phyloP scores from a whole-genome alignment of 495 filamentous ascomycete genomes.

The Rusavskia elegans region DNA sequence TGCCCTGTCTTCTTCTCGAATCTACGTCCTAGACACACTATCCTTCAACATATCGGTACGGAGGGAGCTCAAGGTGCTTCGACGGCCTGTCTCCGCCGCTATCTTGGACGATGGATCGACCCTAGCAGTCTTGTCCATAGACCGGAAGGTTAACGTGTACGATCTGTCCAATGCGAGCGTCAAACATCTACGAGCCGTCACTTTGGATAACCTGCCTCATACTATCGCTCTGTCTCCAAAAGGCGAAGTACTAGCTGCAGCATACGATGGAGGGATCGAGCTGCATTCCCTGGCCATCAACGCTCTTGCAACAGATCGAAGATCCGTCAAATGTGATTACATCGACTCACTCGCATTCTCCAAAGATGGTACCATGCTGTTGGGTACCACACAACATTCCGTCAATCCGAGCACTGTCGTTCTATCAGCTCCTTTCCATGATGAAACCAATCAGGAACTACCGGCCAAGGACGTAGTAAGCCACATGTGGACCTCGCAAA shows the following conservation, averaged over 20 bases:
- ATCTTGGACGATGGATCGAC: constrained; percentile 64
- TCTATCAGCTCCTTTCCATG: constrained; percentile 66
- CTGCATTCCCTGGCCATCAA: constrained; percentile 57
- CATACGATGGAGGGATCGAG: constrained; percentile 74
- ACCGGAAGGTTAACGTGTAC: constrained; percentile 73
- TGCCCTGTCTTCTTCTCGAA: constrained; percentile 73
- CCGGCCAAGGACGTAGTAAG: constrained; percentile 50
- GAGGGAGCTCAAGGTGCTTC: constrained; percentile 64
- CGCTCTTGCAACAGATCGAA: constrained; percentile 47
- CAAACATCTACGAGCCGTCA: constrained; percentile 49
- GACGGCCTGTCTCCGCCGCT: constrained; percentile 61
- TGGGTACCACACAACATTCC: constrained; percentile 57
- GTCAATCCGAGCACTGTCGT: constrained; percentile 55
- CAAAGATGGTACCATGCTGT: constrained; percentile 65
- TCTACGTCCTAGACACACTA: constrained; percentile 59
- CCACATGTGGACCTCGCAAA: constrained; percentile 77
- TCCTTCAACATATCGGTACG: constrained; percentile 40
- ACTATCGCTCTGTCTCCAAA: constrained; percentile 67
- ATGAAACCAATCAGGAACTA: constrained; percentile 22
- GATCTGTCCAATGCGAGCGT: constrained; percentile 44
- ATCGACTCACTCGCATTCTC: constrained; percentile 74
- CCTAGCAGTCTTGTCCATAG: constrained; percentile 64
- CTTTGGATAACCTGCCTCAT: constrained; percentile 59
- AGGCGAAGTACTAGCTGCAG: constrained; percentile 69
- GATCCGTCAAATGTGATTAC: constrained; percentile 66